These are phyloP conservation scores for Podospora pseudoanserina DNA, from an alignment of 495 filamentous ascomycete species.

Conservation along the genomic window DNA sequence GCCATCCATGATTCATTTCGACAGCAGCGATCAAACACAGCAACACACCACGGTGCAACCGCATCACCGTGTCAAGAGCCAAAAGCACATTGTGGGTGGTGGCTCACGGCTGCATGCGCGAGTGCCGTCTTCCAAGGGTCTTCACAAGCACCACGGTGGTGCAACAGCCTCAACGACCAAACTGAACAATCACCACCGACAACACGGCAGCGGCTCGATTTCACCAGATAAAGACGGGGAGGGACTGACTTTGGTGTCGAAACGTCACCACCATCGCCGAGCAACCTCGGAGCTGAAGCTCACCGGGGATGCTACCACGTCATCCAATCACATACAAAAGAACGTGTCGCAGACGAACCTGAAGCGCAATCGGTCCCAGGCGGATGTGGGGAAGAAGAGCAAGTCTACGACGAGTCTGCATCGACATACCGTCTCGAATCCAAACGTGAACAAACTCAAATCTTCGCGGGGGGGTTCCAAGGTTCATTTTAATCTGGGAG, in stretches of 20 bases:
- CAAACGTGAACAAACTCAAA: constrained; percentile 39
- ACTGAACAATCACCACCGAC: constrained; percentile 34
- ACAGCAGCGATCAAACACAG: constrained; percentile 36
- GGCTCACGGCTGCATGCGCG: constrained; percentile 40
- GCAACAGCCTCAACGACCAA: constrained; percentile 37
- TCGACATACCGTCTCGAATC: constrained; percentile 39
- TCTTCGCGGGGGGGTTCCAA: constrained; percentile 29
- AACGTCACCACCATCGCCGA: constrained; percentile 46
- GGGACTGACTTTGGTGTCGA: constrained; percentile 27
- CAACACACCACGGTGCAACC: constrained; percentile 13
- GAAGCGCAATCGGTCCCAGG: constrained; percentile 49
- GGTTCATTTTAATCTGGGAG: constrained; percentile 52
- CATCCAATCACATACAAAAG: constrained; percentile 39
- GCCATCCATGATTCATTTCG: constrained; percentile 34
- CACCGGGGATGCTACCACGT: constrained; percentile 31
- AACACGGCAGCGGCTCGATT: constrained; percentile 28
- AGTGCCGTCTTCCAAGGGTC: constrained; percentile 43
- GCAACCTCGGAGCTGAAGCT: constrained; percentile 43
- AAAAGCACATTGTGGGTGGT: constrained; percentile 47
- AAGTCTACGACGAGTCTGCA: constrained; percentile 47
- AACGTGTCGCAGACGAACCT: constrained; percentile 44
- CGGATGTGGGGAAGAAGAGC: constrained; percentile 45
- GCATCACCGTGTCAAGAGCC: constrained; percentile 37
- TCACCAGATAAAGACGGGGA: constrained; percentile 32
- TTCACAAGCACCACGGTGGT: constrained; percentile 44